A percentile compares a stretch with the other conserved stretches of the same genome.
Evolutionary conservation across 345 rosid species (phyloP).

Genomic region (Boechera retrofracta): DNA sequence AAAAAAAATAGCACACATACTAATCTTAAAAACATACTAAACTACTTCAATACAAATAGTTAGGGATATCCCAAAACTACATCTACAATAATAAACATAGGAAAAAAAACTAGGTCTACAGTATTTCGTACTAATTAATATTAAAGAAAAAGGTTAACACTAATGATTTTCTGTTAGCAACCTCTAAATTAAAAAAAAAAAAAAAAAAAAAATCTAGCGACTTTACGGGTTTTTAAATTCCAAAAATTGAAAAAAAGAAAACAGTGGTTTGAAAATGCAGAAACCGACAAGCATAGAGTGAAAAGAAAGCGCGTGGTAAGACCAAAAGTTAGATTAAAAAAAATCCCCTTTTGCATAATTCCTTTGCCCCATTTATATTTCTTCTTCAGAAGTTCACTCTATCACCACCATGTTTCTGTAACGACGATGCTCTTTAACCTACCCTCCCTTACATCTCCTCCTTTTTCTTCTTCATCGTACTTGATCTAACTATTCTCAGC

Average conservation of each 20-base stretch:
- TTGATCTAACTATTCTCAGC: background rate
- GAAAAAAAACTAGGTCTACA: too few species aligned
- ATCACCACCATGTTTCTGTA: constrained; percentile 22
- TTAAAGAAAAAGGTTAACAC: background rate
- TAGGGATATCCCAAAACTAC: background rate
- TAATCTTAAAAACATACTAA: background rate
- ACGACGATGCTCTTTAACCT: constrained; percentile 26
- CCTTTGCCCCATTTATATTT: background rate
- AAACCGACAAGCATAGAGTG: constrained; percentile 44
- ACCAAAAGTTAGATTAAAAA: background rate
- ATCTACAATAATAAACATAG: background rate
- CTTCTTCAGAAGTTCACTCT: constrained; percentile 39
- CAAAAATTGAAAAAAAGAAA: background rate
- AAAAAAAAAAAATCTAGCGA: background rate
- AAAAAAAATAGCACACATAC: background rate
- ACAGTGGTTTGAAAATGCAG: constrained; percentile 39
- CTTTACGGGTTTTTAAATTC: constrained; percentile 13
- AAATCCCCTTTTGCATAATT: constrained; percentile 3
- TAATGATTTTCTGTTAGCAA: constrained; percentile 19
- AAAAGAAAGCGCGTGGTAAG: constrained; percentile 44
- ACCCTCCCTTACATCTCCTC: constrained; percentile 1
- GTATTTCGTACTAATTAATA: too few species aligned
- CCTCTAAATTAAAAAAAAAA: constrained; percentile 1
- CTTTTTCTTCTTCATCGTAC: background rate
- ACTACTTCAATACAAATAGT: background rate